phyloP scores from a whole-genome alignment of 805 yeast species.

The Candida pseudoglaebosa region DNA sequence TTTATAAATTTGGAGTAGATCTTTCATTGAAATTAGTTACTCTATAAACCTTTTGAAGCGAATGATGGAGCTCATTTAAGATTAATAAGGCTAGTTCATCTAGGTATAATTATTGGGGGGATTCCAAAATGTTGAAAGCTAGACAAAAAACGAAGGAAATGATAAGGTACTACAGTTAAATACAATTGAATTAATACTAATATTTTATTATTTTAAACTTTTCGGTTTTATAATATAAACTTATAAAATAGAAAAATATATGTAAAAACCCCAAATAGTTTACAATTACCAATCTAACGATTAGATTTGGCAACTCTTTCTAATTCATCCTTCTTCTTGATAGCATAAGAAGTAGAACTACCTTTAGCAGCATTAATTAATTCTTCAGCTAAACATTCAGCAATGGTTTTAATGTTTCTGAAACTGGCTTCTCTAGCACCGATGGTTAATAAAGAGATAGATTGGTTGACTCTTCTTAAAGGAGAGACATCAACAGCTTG shows the following conservation, averaged over 20 bases:
- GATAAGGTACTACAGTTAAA: too few relatives aligned
- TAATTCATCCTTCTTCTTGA: constrained; percentile 99
- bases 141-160: too few relatives aligned
- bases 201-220: not conserved
- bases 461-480: constrained; percentile 99
- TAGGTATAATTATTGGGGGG: too few relatives aligned
- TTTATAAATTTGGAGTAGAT: not conserved
- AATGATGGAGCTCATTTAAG: too few relatives aligned
- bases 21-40: too few relatives aligned
- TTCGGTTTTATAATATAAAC: not conserved
- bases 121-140: too few relatives aligned
- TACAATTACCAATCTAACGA: constrained; percentile 88
- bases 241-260: constrained; percentile 21
- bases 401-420: constrained; percentile 99
- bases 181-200: not conserved
- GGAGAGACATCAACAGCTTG: constrained; percentile 99
- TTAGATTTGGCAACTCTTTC: constrained; percentile 99
- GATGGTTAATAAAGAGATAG: constrained; percentile 93
- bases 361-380: constrained; percentile 99
- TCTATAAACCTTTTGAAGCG: too few relatives aligned
- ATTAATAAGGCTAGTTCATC: not conserved
- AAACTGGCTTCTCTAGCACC: constrained; percentile 99
- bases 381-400: constrained; percentile 99
- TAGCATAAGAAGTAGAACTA: constrained; percentile 99
- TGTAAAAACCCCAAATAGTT: constrained; percentile 16